These are phyloP conservation scores for Eucalyptus sp. DNA, from an alignment of 345 rosid genomes.

Conservation along the genomic window DNA sequence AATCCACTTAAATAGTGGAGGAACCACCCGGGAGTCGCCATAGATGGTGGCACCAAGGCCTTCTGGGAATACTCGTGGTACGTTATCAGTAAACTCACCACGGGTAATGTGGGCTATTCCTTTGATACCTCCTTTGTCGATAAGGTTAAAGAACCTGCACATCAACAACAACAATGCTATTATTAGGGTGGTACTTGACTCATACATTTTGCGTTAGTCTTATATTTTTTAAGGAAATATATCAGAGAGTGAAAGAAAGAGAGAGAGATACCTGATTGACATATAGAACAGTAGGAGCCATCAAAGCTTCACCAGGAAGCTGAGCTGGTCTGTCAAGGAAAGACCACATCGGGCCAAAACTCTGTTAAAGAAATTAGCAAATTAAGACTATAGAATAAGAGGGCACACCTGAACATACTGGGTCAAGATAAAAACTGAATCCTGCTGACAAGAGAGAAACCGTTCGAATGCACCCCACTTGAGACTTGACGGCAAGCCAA, in stretches of 20 bases:
- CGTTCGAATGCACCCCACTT: slow-evolving; percentile 87
- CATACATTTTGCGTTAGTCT: neutral
- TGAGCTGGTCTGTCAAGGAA: slow-evolving; percentile 34
- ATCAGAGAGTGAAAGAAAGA: neutral
- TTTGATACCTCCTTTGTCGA: slow-evolving; percentile 79
- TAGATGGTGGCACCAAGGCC: slow-evolving; percentile 61
- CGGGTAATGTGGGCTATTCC: slow-evolving; percentile 93
- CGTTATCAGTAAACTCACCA: slow-evolving; percentile 90
- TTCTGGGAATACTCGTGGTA: slow-evolving; percentile 71
- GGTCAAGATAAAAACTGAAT: neutral
- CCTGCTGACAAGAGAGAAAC: slow-evolving; percentile 47
- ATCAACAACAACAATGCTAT: neutral
- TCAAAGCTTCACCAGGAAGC: slow-evolving; percentile 81
- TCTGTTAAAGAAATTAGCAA: slow-evolving; percentile 10
- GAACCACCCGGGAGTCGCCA: slow-evolving; percentile 61
- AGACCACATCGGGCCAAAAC: slow-evolving; percentile 57
- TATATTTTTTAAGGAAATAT: neutral
- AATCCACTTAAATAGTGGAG: slow-evolving; percentile 76
- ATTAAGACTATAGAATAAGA: neutral
- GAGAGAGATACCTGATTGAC: slow-evolving; percentile 55
- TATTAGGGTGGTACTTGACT: neutral
- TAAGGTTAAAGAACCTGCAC: slow-evolving; percentile 62
- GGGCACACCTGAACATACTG: neutral
- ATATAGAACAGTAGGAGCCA: slow-evolving; percentile 84
- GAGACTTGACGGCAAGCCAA: slow-evolving; percentile 2